phyloP scores from a whole-genome alignment of 345 rosid genomes.

The Stellera chamaejasme region DNA sequence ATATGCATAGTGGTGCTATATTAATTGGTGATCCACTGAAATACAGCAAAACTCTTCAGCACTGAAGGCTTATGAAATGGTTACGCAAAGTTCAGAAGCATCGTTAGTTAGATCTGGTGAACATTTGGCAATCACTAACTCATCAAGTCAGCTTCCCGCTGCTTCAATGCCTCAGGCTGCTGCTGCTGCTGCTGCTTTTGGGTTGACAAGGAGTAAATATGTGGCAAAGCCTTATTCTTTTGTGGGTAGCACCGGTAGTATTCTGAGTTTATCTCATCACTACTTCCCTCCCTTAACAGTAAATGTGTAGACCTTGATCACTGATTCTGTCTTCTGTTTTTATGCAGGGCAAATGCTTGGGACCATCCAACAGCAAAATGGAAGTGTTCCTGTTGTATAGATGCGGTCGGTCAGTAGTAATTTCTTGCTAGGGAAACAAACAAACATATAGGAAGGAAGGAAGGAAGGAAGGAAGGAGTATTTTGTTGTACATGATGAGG shows the following conservation, averaged over 20 bases:
- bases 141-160: conserved; percentile 25
- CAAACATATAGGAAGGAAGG: too few species aligned
- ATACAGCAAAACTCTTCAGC: conserved; percentile 19
- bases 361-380: conserved; percentile 32
- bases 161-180: conserved; percentile 19
- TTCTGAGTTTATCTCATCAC: conserved; percentile 3
- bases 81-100: conserved; percentile 24
- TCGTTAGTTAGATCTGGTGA: conserved; percentile 20
- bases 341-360: conserved; percentile 29
- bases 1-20: too few species aligned
- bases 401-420: conserved; percentile 4
- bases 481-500: conserved; percentile 28
- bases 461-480: too few species aligned
- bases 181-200: conserved; percentile 15
- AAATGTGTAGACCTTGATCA: too few species aligned
- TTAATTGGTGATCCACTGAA: background rate
- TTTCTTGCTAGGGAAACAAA: conserved; percentile 20
- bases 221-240: conserved; percentile 26
- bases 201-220: conserved; percentile 28
- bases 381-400: conserved; percentile 48
- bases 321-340: conserved; percentile 6
- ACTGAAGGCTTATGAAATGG: conserved; percentile 21
- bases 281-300: too few species aligned
- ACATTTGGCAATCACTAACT: conserved; percentile 17
- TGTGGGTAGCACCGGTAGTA: conserved; percentile 36